Percentiles rank a stretch among this genome's conserved stretches.
Evolutionary conservation across 2,329 filamentous ascomycete species (phyloP).

Genomic region (Trichoderma arundinaceum): DNA sequence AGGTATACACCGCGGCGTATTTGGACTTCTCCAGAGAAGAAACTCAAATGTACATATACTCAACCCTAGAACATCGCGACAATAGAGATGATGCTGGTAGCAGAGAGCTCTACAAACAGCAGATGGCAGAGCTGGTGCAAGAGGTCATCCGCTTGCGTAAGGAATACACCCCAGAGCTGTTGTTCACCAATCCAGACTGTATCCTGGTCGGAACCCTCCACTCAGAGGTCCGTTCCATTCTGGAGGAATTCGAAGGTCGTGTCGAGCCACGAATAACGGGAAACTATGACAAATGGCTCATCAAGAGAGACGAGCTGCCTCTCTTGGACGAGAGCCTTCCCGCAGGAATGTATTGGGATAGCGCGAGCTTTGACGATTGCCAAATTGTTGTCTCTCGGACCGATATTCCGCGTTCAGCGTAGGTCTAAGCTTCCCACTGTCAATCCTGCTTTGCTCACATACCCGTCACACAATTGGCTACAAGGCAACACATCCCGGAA

Average conservation of each 20-base stretch:
- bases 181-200: conserved; percentile 35
- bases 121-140: conserved; percentile 44
- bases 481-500: not conserved
- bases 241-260: conserved; percentile 37
- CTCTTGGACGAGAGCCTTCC: conserved; percentile 44
- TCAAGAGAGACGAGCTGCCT: conserved; percentile 55
- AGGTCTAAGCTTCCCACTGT: conserved; percentile 36
- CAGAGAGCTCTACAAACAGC: conserved; percentile 40
- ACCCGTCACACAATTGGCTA: not conserved
- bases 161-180: conserved; percentile 34
- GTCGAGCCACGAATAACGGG: conserved; percentile 40
- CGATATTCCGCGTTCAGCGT: conserved; percentile 61
- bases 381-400: conserved; percentile 60
- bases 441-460: not conserved
- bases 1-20: conserved; percentile 61
- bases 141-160: conserved; percentile 41
- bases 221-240: conserved; percentile 38
- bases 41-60: conserved; percentile 70
- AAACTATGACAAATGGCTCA: conserved; percentile 63
- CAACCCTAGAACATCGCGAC: conserved; percentile 50
- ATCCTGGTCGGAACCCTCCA: conserved; percentile 48
- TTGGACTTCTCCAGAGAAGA: conserved; percentile 67
- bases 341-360: conserved; percentile 61
- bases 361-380: conserved; percentile 58
- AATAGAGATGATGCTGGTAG: conserved; percentile 15